Evolutionary conservation across 2,329 filamentous ascomycete genomes (phyloP), one percentile per base, ranked within the genome.

Genomic region (Thelonectria blattea): DNA sequence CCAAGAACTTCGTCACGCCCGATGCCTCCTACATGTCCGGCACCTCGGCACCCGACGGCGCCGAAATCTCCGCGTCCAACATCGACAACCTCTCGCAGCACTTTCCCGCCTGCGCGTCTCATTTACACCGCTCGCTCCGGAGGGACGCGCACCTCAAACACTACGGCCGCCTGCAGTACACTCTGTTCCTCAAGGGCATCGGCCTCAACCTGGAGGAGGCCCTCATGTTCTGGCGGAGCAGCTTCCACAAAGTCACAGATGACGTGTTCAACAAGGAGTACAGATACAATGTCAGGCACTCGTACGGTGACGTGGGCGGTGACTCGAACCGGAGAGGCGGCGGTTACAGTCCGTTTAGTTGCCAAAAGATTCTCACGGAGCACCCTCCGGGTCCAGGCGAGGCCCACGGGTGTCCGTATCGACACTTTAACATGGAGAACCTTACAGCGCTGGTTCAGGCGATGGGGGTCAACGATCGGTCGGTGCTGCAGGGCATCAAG

Each of bases 231-330:
- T 99, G 95, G 95, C 89, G 95, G 11, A 85, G 87, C 63, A 83
- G 85, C 27, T 98, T 99, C 84, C 88, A 88, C 74, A 90, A 92
- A 67, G 87, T 96, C 65, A 93, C 91, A 0, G 95, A 98, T 71
- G 94, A 98, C 71, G 89, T 89, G 37, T 99, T 98, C 84, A 96
- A 96, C 78, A 98, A 97, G 73, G 93, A 97, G 74, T 98, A 99
- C 79, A 86, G 91, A 46, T 99, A 99, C 83, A 98, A 99, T 74
- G 87, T 98, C 59, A 91, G 93, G n/a, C 94, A 99, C 82, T 78
- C 83, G 1, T 99, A 98, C 75, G 95, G 95, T 66, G 94, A 98
- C 71, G 95, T 98, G 1, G 95, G 95, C 56, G 94, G 94, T 59
- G 94, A 98, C 76, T 84, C 88, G 18, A 97, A 96, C 73, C 86